A percentile compares a stretch with the other conserved stretches of the same genome.
Evolutionary conservation across 208 protist genomes (phyloP).

Genomic region (Acanthamoeba triangularis): DNA sequence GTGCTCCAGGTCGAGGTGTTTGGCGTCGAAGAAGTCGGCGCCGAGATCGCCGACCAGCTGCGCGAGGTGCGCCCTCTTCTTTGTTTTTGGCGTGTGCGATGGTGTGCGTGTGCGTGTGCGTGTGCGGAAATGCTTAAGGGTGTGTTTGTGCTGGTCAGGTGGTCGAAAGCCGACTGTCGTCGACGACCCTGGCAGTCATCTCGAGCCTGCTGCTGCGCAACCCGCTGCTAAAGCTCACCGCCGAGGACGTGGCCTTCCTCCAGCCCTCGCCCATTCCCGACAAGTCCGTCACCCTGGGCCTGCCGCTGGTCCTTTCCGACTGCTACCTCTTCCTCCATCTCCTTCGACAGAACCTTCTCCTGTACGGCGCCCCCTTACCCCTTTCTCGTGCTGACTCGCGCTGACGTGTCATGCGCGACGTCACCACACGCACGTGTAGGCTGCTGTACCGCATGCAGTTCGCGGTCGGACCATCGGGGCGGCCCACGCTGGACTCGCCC

Average conservation of each 20-base stretch:
- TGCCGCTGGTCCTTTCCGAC: slow-evolving; percentile 56
- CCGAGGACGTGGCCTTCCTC: slow-evolving; percentile 68
- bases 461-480: background rate
- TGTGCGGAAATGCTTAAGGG: too few species aligned
- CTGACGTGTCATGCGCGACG: background rate
- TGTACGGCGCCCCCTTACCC: background rate
- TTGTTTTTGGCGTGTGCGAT: background rate
- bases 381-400: background rate
- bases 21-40: slow-evolving; percentile 63
- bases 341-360: slow-evolving; percentile 70
- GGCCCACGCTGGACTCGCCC: background rate
- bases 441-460: slow-evolving; percentile 70
- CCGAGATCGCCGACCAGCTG: slow-evolving; percentile 72
- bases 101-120: background rate
- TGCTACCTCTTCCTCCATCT: slow-evolving; percentile 71
- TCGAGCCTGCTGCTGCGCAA: slow-evolving; percentile 73
- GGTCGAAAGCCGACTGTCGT: slow-evolving; percentile 45
- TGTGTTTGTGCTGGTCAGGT: background rate
- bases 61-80: background rate
- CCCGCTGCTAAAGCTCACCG: slow-evolving; percentile 71
- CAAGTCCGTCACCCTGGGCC: background rate
- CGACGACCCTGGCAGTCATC: slow-evolving; percentile 52
- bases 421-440: background rate
- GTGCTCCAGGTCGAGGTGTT: slow-evolving; percentile 67
- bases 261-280: slow-evolving; percentile 11